Base-by-base conservation (phyloP, 1,284 basidiomycete species). In the Neonothopanus nambi region DNA sequence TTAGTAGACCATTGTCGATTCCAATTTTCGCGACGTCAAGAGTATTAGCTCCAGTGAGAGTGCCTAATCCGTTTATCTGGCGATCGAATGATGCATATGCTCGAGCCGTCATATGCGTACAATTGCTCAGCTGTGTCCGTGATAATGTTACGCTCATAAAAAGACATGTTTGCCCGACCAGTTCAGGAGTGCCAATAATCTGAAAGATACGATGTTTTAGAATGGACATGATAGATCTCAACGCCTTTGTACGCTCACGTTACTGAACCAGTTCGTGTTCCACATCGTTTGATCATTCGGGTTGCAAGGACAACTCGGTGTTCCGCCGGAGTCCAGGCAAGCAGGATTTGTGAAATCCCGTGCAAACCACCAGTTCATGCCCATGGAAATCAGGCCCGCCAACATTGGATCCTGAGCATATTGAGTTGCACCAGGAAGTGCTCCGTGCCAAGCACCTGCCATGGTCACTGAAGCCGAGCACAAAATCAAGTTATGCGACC, bases 231-330 rank as follows among this genome's bases (percentile, higher is more conserved):
- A 23, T 4, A 21, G 39, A 41, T 39, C 5, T 48, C 46, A 35
- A 21, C 28, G 28, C 11, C 9, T 36, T 20, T 12, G 12, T 21
- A 28, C n/a, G 21, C 48, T 55, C 61, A 82, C 80, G 58, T 85
- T 87, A 6, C 77, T 79, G 62, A 78, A 85, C 87, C 87, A 89
- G 63, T 89, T 89, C 51, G 77, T 79, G 60, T 87, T 87, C 84
- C 81, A 84, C 21, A 59, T 83, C 67, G 39, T 73, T 12, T 71
- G 54, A 28, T 71, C 84, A 1, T 79, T 73, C 12, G 81, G 80
- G 8, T 69, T 71, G 59, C 82, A 85, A 2, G 81, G 78, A 59
- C 84, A 85, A 8, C 65, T 59, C 11, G 61, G 56, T 1, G 67
- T 69, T 0, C 83, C 82, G 0, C 83, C 83, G 3, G 65, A 65